These are phyloP conservation scores for Sorghum bicolor DNA, from an alignment of 176 grass and related monocot species.

Conservation along the genomic window Sorghum_bicolor_NCBIv3 NC_012873.2:61200001-61200500, in stretches of 20 bases:
- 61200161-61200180: not conserved
- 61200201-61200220: not conserved
- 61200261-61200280: not conserved
- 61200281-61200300: too few species aligned
- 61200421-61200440: too few species aligned
- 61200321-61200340: too few species aligned
- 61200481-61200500: too few species aligned
- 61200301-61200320: too few species aligned
- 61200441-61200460: too few species aligned
- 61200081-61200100: not conserved
- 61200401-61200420: too few species aligned
- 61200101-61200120: constrained; percentile 71
- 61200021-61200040: not conserved
- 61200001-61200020: not conserved
- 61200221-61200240: not conserved
- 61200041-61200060: not conserved
- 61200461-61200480: too few species aligned
- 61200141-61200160: constrained; percentile 18
- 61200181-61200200: not conserved
- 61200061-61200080: not conserved
- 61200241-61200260: not conserved
- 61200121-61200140: constrained; percentile 68
- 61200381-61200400: too few species aligned
- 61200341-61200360: too few species aligned
- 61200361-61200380: too few species aligned